Percentiles rank a stretch among this genome's conserved stretches.
phyloP scores from a whole-genome alignment of 2,329 filamentous ascomycete genomes.

The Thermochaetoides dissita region DNA sequence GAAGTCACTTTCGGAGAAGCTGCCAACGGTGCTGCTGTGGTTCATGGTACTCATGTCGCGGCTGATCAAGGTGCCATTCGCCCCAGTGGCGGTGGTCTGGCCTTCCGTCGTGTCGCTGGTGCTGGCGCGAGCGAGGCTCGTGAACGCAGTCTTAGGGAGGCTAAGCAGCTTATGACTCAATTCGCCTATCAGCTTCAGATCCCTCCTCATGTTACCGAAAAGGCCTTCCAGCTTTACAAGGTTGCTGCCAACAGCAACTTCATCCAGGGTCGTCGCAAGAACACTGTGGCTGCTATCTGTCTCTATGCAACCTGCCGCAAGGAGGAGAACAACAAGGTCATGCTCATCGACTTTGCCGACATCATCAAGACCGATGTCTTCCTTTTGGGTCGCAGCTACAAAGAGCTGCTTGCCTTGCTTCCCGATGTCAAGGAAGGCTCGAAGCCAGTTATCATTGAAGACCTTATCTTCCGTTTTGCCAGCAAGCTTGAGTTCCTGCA shows the following conservation, averaged over 20 bases:
- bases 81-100: constrained; percentile 40
- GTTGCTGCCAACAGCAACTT: constrained; percentile 62
- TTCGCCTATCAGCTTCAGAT: constrained; percentile 47
- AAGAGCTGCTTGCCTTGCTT: constrained; percentile 58
- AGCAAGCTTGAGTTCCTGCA: constrained; percentile 81
- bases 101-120: constrained; percentile 40
- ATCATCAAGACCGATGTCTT: constrained; percentile 76
- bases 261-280: constrained; percentile 71
- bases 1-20: constrained; percentile 88
- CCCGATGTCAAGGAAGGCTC: constrained; percentile 40
- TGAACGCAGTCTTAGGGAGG: constrained; percentile 46
- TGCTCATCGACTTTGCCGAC: constrained; percentile 94
- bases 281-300: constrained; percentile 78
- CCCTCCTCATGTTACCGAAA: constrained; percentile 48
- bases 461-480: constrained; percentile 82
- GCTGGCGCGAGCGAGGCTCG: constrained; percentile 42
- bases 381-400: constrained; percentile 79
- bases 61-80: constrained; percentile 73
- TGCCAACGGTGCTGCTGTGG: constrained; percentile 69
- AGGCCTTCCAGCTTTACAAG: constrained; percentile 61
- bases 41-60: constrained; percentile 78
- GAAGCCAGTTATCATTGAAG: constrained; percentile 67
- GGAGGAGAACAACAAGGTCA: constrained; percentile 64
- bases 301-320: constrained; percentile 80
- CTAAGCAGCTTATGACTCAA: constrained; percentile 44